These are phyloP conservation scores for Fistulinella prunicolor DNA, from an alignment of 768 basidiomycete species.

Conservation along the genomic window DNA sequence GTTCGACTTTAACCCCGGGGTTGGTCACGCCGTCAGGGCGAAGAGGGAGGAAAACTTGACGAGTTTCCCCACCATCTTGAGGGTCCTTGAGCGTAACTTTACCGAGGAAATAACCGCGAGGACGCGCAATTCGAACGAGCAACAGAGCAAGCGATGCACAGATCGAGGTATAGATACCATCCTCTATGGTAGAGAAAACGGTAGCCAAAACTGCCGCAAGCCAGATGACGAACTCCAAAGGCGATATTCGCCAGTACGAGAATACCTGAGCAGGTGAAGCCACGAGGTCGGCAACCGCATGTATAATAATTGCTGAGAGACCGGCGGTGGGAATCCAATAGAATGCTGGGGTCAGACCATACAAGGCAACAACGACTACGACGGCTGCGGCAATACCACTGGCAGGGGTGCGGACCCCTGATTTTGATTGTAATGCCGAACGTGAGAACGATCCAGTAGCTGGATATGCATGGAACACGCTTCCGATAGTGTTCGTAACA, in stretches of 20 bases:
- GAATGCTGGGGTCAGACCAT: conserved; percentile 91
- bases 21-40: conserved; percentile 59
- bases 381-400: conserved; percentile 84
- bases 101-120: conserved; percentile 89
- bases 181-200: conserved; percentile 90
- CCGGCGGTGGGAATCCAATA: conserved; percentile 82
- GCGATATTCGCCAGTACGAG: conserved; percentile 90
- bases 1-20: conserved; percentile 63
- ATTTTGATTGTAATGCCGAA: conserved; percentile 94
- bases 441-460: conserved; percentile 98
- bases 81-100: conserved; percentile 59
- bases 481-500: conserved; percentile 91
- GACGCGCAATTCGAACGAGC: conserved; percentile 81
- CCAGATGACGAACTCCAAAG: conserved; percentile 91
- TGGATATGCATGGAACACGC: conserved; percentile 88
- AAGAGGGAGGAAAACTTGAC: conserved; percentile 86
- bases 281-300: conserved; percentile 86
- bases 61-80: conserved; percentile 35
- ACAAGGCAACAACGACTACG: conserved; percentile 90
- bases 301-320: conserved; percentile 93
- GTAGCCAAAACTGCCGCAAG: conserved; percentile 83
- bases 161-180: conserved; percentile 89
- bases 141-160: conserved; percentile 75
- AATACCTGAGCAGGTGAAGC: conserved; percentile 80
- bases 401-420: conserved; percentile 93